Evolutionary conservation across 805 yeast species (phyloP).

Genomic region (Lipomyces mesembrius): DNA sequence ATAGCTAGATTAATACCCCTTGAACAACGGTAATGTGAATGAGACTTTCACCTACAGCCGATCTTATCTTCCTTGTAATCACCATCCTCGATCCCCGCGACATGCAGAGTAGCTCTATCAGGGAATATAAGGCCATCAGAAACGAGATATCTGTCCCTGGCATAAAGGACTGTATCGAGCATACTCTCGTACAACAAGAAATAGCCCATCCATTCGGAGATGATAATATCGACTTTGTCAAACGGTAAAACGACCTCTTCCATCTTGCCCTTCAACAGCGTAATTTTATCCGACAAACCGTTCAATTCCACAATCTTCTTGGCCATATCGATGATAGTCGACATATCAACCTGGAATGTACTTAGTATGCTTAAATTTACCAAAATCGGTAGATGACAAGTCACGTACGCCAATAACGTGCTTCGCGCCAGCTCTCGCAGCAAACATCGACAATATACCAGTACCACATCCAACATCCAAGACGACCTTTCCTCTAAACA

Average conservation of each 20-base stretch:
- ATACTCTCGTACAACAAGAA: constrained; percentile 93
- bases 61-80: constrained; percentile 82
- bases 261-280: constrained; percentile 84
- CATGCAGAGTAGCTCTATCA: constrained; percentile 78
- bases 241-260: constrained; percentile 89
- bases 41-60: constrained; percentile 49
- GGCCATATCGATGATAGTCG: constrained; percentile 95
- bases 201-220: constrained; percentile 99
- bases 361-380: constrained; percentile 45
- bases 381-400: constrained; percentile 43
- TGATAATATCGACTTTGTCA: constrained; percentile 88
- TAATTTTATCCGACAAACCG: constrained; percentile 78
- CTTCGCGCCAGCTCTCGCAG: constrained; percentile 91
- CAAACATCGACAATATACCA: constrained; percentile 89
- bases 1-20: not conserved
- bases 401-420: constrained; percentile 92
- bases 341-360: constrained; percentile 76
- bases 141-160: constrained; percentile 82
- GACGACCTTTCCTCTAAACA: constrained; percentile 85
- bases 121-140: constrained; percentile 81
- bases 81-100: constrained; percentile 87
- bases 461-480: constrained; percentile 94
- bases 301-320: constrained; percentile 70
- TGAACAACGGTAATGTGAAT: not conserved
- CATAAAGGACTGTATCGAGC: constrained; percentile 94